Evolutionary conservation across 2,329 filamentous ascomycete species (phyloP).

Genomic region (Ascochyta clinopodiicola): DNA sequence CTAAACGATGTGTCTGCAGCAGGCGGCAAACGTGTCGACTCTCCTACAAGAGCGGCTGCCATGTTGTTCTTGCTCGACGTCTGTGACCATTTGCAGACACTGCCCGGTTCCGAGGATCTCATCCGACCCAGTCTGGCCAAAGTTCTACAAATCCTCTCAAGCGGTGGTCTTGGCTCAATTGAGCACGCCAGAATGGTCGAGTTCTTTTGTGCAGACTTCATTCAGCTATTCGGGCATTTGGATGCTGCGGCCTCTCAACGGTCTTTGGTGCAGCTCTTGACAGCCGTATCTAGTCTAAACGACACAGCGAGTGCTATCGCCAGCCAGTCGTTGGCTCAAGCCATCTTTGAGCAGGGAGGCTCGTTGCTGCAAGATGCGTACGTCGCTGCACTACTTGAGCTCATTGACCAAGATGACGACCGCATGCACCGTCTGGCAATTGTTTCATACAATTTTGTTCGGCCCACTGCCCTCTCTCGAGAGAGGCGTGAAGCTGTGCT

Average conservation of each 20-base stretch:
- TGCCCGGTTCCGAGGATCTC: slow-evolving; percentile 29
- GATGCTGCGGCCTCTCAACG: slow-evolving; percentile 22
- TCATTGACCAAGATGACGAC: slow-evolving; percentile 17
- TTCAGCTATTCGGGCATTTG: slow-evolving; percentile 32
- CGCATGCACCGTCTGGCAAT: slow-evolving; percentile 18
- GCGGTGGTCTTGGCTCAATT: slow-evolving; percentile 16
- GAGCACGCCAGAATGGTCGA: slow-evolving; percentile 30
- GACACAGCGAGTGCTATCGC: slow-evolving; percentile 12
- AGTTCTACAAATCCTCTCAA: slow-evolving; percentile 30
- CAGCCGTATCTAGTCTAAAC: slow-evolving; percentile 23
- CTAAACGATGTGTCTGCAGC: slow-evolving; percentile 26
- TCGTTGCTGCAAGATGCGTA: slow-evolving; percentile 29
- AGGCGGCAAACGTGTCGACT: slow-evolving; percentile 23
- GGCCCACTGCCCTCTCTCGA: slow-evolving; percentile 35
- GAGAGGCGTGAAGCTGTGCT: slow-evolving; percentile 43
- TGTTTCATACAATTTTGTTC: slow-evolving; percentile 31
- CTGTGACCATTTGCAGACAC: slow-evolving; percentile 31
- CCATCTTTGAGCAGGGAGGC: slow-evolving; percentile 29
- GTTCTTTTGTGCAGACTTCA: slow-evolving; percentile 37
- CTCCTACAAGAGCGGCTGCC: slow-evolving; percentile 29
- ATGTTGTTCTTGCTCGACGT: slow-evolving; percentile 37
- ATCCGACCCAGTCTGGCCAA: slow-evolving; percentile 31
- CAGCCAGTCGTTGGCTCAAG: slow-evolving; percentile 27
- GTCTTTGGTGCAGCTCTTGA: slow-evolving; percentile 27
- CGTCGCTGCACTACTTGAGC: slow-evolving; percentile 25